Conservation (phyloP, 768 basidiomycete genomes). For the Leccinum boreale region DNA sequence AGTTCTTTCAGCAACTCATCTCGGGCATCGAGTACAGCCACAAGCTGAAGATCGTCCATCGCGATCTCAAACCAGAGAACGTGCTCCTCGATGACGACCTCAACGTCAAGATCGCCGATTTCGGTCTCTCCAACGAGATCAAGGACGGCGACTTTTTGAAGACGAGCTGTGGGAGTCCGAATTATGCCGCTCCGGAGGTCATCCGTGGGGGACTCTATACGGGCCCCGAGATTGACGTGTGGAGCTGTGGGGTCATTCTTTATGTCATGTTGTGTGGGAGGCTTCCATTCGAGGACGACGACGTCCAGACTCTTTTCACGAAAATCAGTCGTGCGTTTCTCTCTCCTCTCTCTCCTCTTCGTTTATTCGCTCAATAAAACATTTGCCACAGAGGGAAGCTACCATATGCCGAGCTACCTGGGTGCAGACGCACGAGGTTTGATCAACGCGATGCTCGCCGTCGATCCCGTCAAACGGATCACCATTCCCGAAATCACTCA, state of each 20-base stretch:
- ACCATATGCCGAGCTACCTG: conserved; percentile 80
- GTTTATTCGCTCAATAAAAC: not conserved
- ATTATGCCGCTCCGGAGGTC: conserved; percentile 98
- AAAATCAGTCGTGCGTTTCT: conserved; percentile 80
- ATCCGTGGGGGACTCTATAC: conserved; percentile 94
- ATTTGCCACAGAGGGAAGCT: conserved; percentile 65
- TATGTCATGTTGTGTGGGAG: conserved; percentile 97
- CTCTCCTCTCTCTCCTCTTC: not conserved
- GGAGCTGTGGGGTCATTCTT: conserved; percentile 98
- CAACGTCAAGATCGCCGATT: conserved; percentile 98
- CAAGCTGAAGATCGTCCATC: conserved; percentile 93
- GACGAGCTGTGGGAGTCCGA: conserved; percentile 97
- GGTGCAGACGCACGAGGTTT: conserved; percentile 74
- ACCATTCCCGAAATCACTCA: conserved; percentile 89
- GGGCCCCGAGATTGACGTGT: conserved; percentile 97
- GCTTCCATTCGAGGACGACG: conserved; percentile 96
- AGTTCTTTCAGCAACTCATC: conserved; percentile 98
- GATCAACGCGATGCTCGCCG: conserved; percentile 85
- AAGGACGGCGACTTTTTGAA: conserved; percentile 95
- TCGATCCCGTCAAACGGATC: conserved; percentile 93
- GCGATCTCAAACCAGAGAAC: conserved; percentile 98
- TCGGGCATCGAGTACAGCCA: conserved; percentile 97
- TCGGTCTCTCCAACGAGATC: conserved; percentile 94
- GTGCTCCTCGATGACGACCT: conserved; percentile 80
- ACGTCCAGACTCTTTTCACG: conserved; percentile 87